Evolutionary conservation across 805 yeast species (phyloP).

Genomic region (Metschnikowia reukaufii): DNA sequence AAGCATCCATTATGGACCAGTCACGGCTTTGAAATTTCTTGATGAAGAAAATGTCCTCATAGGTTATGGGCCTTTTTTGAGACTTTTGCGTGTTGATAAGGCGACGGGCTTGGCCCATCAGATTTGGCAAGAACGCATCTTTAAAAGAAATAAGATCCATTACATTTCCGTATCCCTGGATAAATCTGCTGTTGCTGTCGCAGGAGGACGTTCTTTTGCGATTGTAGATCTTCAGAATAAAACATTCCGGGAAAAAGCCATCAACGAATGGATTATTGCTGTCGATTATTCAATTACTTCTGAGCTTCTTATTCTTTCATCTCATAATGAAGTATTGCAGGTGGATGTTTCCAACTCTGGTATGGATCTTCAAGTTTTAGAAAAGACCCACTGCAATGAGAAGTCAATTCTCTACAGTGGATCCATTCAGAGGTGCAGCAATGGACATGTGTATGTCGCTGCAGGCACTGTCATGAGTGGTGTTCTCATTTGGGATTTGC

Average conservation of each 20-base stretch:
- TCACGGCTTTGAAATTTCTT: conserved; percentile 57
- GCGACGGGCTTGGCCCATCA: conserved; percentile 28
- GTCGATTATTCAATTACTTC: conserved; percentile 46
- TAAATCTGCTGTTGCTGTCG: conserved; percentile 38
- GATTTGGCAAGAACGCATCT: conserved; percentile 45
- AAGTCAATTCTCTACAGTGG: conserved; percentile 90
- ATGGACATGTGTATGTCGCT: conserved; percentile 53
- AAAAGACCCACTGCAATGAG: conserved; percentile 53
- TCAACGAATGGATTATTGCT: conserved; percentile 79
- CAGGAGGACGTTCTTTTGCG: conserved; percentile 74
- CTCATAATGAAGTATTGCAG: conserved; percentile 67
- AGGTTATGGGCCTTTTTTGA: conserved; percentile 72
- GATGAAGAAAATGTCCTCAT: conserved; percentile 40
- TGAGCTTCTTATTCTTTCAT: conserved; percentile 57
- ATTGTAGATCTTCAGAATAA: conserved; percentile 27
- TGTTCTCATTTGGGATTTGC: conserved; percentile 71
- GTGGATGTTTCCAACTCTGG: conserved; percentile 30
- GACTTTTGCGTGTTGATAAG: conserved; percentile 47
- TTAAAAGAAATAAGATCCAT: conserved; percentile 78
- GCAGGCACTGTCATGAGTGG: conserved; percentile 96
- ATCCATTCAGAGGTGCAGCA: conserved; percentile 50
- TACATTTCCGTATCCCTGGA: conserved; percentile 50
- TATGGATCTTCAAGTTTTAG: conserved; percentile 23
- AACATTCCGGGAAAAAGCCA: conserved; percentile 43
- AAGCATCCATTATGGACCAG: conserved; percentile 59